Percentiles rank a stretch among this genome's conserved stretches.
These are phyloP conservation scores for Aspergillus sp. DNA, from an alignment of 2,329 filamentous ascomycete species.

Conservation along the genomic window DNA sequence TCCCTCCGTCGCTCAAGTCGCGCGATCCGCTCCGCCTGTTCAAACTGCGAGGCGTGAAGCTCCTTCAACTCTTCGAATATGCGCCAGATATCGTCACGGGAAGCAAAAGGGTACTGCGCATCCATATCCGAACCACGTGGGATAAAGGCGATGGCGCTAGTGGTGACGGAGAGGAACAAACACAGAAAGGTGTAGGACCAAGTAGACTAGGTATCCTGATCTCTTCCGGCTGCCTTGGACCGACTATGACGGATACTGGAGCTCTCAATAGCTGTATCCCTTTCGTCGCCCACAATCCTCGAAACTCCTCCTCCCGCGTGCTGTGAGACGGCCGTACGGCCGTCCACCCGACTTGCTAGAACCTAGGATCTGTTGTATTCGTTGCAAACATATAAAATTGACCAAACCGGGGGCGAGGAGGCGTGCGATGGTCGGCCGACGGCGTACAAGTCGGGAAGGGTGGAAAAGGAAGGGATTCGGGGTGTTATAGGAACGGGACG, in stretches of 20 bases:
- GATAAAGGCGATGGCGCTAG: neutral
- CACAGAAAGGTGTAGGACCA: neutral
- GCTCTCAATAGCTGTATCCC: neutral
- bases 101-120: constrained; percentile 62
- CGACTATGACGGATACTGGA: no score
- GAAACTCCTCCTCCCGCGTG: constrained; percentile 28
- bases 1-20: constrained; percentile 61
- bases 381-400: constrained; percentile 12
- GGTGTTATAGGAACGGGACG: neutral
- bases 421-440: neutral
- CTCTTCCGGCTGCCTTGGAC: neutral
- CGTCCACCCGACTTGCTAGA: constrained; percentile 30
- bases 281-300: constrained; percentile 15
- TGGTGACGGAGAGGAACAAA: neutral
- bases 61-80: constrained; percentile 61
- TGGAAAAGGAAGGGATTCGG: neutral
- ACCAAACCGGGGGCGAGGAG: neutral
- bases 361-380: constrained; percentile 10
- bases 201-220: neutral
- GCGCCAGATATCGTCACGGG: constrained; percentile 64
- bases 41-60: constrained; percentile 58
- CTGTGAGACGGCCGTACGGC: constrained; percentile 36
- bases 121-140: constrained; percentile 48
- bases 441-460: neutral
- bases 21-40: constrained; percentile 60